These are phyloP conservation scores for Phytopythium chamaehyphon DNA, from an alignment of 352 stramenopile species.

Conservation along the genomic window DNA sequence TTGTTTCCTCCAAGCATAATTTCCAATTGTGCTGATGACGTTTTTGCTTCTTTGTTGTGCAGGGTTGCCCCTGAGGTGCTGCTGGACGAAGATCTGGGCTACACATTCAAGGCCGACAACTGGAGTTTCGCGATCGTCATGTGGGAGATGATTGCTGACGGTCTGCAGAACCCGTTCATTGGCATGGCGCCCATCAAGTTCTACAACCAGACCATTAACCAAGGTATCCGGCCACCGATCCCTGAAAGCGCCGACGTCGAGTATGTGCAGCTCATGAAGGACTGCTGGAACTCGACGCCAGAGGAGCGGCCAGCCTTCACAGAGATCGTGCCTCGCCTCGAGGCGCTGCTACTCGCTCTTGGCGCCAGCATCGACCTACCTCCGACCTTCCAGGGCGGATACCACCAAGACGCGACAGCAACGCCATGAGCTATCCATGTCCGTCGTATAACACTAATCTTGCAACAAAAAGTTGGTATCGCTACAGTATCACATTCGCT, in stretches of 20 bases:
- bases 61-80: conserved; percentile 88
- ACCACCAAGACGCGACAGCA: conserved; percentile 52
- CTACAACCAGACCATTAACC: conserved; percentile 85
- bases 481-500: too few species aligned
- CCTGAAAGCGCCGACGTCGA: conserved; percentile 59
- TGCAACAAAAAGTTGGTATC: too few species aligned
- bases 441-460: too few species aligned
- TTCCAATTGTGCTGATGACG: too few species aligned
- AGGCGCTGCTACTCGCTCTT: conserved; percentile 64
- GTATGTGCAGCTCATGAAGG: conserved; percentile 72
- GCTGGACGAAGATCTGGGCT: conserved; percentile 84
- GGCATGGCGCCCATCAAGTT: conserved; percentile 90
- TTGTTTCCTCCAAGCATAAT: not conserved
- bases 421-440: conserved; percentile 10
- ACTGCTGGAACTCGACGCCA: conserved; percentile 83
- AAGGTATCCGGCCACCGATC: conserved; percentile 66
- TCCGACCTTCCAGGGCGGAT: conserved; percentile 80
- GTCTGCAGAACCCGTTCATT: conserved; percentile 81
- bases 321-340: conserved; percentile 72
- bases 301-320: conserved; percentile 69
- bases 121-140: conserved; percentile 90
- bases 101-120: conserved; percentile 89
- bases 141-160: conserved; percentile 88
- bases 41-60: conserved; percentile 1
- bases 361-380: conserved; percentile 80